Conservation (phyloP, 495 filamentous ascomycete species). For the Hypoxylon crocopeplum region DNA sequence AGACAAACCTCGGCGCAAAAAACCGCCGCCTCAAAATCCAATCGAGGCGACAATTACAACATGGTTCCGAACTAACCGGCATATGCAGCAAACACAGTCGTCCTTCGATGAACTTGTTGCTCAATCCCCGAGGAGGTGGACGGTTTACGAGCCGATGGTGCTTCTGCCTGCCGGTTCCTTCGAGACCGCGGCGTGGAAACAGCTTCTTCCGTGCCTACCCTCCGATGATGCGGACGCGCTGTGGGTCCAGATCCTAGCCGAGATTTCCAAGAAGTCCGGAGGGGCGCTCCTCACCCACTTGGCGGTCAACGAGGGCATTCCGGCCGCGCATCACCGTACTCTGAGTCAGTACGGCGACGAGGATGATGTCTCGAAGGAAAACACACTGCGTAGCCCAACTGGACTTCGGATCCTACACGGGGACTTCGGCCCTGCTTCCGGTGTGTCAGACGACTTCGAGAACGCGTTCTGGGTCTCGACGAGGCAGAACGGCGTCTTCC, state of each 20-base stretch:
- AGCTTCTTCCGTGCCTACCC: slow-evolving; percentile 42
- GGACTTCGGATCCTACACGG: slow-evolving; percentile 69
- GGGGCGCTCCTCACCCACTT: slow-evolving; percentile 65
- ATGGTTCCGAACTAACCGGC: slow-evolving; percentile 34
- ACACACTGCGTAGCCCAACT: slow-evolving; percentile 71
- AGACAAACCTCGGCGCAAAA: slow-evolving; percentile 16
- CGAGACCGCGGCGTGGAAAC: slow-evolving; percentile 52
- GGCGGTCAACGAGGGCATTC: slow-evolving; percentile 77
- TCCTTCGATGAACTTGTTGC: slow-evolving; percentile 38
- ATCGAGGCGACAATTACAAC: slow-evolving; percentile 21
- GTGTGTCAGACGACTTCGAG: slow-evolving; percentile 56
- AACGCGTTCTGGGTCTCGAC: slow-evolving; percentile 76
- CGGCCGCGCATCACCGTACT: slow-evolving; percentile 30
- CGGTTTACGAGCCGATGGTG: slow-evolving; percentile 72
- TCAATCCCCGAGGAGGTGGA: slow-evolving; percentile 68
- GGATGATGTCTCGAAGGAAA: slow-evolving; percentile 43
- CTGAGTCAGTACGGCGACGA: neutral
- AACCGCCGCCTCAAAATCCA: slow-evolving; percentile 14
- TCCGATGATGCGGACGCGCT: slow-evolving; percentile 35
- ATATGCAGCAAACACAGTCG: neutral
- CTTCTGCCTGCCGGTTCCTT: slow-evolving; percentile 70
- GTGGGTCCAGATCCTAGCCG: slow-evolving; percentile 57
- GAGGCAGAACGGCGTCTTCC: slow-evolving; percentile 78
- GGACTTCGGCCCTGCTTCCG: slow-evolving; percentile 63
- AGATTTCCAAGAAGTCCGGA: slow-evolving; percentile 50